Base-by-base conservation (phyloP, 129 eudicot species). In the Flaveria ramosissima region DNA sequence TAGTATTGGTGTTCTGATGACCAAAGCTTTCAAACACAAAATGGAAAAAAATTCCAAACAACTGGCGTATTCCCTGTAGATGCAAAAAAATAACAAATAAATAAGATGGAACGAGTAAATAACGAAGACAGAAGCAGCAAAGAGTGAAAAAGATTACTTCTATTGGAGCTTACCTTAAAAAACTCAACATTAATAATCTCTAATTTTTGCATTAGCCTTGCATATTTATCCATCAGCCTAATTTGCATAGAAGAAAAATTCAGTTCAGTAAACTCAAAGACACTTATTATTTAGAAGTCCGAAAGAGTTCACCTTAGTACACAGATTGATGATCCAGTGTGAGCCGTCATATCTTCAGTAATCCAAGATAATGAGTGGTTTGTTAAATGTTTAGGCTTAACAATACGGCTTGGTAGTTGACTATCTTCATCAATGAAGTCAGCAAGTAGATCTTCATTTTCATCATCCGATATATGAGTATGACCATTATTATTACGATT, bases 381-480 rank as follows among this genome's bases (percentile, higher is more conserved):
- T 72, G 82, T 79, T 81, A 83, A 42, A 77, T 86, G 88, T 68
- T 74, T 85, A 39, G 92, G 86, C 67, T 78, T 89, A 70, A 88
- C 86, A 66, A 80, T 80, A 64, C 99, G 90, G 81, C 97, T 95
- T 39, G 99, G 99, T 45, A 91, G 96, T 85, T 95, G 99, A 77
- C 99, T 95, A 77, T 95, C 99, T 80, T 95, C 99, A 42, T 95
- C 99, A 83, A 95, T 95, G 81, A 95, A 95, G 89, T 95, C 99
- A 26, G 99, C 99, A 83, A 70, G 96, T 70, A 95, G 97, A 89
- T 91, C 97, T 87, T 95, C 99, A 83, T 89, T 95, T 83, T 95
- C 99, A 55, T 95, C 99, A 74, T 95, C 99, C 50, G 76, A 68
- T 47, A 78, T 50, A 73, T 80, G 50, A 48, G 70, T 56, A 70